Percentiles rank a stretch among this genome's conserved stretches.
These are phyloP conservation scores for Alternaria incomplexa DNA, from an alignment of 2,329 filamentous ascomycete species.

Conservation along the genomic window DNA sequence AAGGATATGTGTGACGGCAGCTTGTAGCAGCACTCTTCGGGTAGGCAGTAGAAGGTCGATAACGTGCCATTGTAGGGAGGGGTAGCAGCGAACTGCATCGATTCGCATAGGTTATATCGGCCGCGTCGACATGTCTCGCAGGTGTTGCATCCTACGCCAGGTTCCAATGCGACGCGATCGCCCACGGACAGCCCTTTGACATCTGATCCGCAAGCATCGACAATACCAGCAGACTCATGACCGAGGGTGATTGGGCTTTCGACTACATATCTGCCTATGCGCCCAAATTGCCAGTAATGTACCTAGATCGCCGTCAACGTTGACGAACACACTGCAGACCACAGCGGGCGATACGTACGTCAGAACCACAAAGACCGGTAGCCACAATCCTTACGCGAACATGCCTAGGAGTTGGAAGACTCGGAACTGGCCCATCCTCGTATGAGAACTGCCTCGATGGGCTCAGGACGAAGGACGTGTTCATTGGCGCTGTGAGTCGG, in stretches of 20 bases:
- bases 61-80: neutral
- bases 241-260: neutral
- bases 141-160: neutral
- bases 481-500: fast-evolving
- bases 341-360: neutral
- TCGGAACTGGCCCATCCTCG: neutral
- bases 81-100: neutral
- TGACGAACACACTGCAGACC: neutral
- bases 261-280: neutral
- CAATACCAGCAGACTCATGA: neutral
- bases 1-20: constrained; percentile 19
- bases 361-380: neutral
- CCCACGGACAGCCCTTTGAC: neutral
- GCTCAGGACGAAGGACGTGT: neutral
- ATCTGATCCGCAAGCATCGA: neutral
- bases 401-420: neutral
- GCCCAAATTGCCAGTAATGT: neutral
- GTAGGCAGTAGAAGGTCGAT: constrained; percentile 9
- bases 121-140: neutral
- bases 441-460: neutral
- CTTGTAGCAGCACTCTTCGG: constrained; percentile 25
- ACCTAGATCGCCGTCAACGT: neutral
- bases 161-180: neutral
- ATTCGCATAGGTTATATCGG: neutral
- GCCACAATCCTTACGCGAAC: neutral